Base-by-base conservation (phyloP, 208 protist genomes). In the Leishmania lainsoni region DNA sequence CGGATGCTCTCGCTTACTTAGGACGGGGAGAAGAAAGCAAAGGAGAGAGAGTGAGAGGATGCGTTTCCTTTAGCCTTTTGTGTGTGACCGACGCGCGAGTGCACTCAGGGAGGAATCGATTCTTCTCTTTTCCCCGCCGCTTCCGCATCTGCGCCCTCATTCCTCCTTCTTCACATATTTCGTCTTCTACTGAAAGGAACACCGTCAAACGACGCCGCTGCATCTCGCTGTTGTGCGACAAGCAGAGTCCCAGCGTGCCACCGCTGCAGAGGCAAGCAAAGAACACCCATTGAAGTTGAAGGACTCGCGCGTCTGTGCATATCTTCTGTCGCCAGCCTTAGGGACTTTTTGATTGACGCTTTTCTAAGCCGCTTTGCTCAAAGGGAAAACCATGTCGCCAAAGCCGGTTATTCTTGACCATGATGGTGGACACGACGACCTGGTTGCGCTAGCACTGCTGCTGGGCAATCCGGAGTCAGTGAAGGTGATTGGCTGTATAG, bases 341-440 rank as follows among this genome's bases (percentile, higher is more conserved):
- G 35, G 1, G 20, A 35, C 42, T 3, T 39, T 69, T 10, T 17
- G 3, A n/a, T 66, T 20, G 22, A 66, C 0, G n/a, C 22, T 48
- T 4, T 48, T 39, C 12, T 63, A 66, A 20, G 14, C 17, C 22
- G 6, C 20, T 17, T 49, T 32, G 39, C 10, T 51, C 35, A 5
- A 51, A 51, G 0, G 2, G 9, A 69, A 54, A 32, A 69, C 42
- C 42, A 80, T 80, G 80, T 5, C 81, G 22, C 85, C 84, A 2
- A 95, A 91, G 58, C 84, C 74, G 1, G 94, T 97, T 42, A 93
- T 97, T 79, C 82, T 97, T 0, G 95, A 98, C 78, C 95, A 98
- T 80, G 95, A 98, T 65, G 93, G 95, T 22, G 91, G 92, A 6
- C 87, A 95, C 78, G 95, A 98, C 78, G 95, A 98, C 83, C 49